Conservation (phyloP, 495 filamentous ascomycete genomes). For the Terfezia claveryi region DNA sequence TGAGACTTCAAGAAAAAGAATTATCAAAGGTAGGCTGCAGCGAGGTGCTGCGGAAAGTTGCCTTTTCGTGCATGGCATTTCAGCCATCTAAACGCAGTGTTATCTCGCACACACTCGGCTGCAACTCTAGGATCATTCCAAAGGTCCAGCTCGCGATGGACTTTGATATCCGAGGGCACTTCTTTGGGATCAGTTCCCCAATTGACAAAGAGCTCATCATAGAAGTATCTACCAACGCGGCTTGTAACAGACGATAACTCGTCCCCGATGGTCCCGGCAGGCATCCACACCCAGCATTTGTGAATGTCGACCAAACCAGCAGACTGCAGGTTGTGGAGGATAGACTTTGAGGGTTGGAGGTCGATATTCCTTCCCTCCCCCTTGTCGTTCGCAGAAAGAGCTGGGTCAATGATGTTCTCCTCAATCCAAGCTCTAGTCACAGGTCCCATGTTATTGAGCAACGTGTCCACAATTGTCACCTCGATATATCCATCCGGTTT, state of each 20-base stretch:
- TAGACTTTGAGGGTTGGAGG: slow-evolving; percentile 8
- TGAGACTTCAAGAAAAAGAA: too few species aligned
- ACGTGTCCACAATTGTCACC: slow-evolving; percentile 8
- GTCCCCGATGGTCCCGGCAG: slow-evolving; percentile 15
- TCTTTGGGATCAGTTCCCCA: background rate
- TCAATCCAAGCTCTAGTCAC: slow-evolving; percentile 8
- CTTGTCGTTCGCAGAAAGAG: background rate
- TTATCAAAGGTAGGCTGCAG: too few species aligned
- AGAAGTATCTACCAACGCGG: slow-evolving; percentile 13
- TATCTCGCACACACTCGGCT: slow-evolving; percentile 13
- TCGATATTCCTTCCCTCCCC: background rate
- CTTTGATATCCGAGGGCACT: background rate
- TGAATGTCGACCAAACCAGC: slow-evolving; percentile 12
- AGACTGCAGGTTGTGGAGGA: slow-evolving; percentile 6
- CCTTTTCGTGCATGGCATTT: slow-evolving; percentile 10
- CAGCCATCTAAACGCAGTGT: slow-evolving; percentile 18
- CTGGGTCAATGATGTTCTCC: slow-evolving; percentile 2
- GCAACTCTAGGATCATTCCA: slow-evolving; percentile 13
- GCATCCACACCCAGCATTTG: slow-evolving; percentile 20
- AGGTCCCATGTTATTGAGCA: slow-evolving; percentile 18
- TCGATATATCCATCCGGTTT: slow-evolving; percentile 18
- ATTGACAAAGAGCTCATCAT: slow-evolving; percentile 12
- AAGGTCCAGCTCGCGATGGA: slow-evolving; percentile 6
- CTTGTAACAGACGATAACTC: slow-evolving; percentile 17
- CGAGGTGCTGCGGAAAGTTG: too few species aligned